Base-by-base conservation (phyloP, 140 eudicot species). In the Stevia rebaudiana region DNA sequence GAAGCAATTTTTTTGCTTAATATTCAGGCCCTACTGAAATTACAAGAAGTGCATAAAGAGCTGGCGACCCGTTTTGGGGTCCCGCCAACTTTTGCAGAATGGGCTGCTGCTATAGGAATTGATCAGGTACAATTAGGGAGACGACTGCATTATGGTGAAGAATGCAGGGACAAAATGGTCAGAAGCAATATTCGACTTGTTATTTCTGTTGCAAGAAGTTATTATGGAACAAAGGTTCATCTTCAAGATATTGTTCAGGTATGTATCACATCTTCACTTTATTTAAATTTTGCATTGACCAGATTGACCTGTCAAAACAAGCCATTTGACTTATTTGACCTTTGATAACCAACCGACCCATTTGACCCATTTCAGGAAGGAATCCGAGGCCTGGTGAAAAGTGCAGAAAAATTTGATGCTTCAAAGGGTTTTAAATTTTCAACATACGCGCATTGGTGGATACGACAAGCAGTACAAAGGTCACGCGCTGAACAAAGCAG, bases 391-490 rank as follows among this genome's bases (percentile, higher is more conserved):
- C 92, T 94, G 24, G 86, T 88, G 33, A 76, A 82, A 75, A 94
- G 97, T 12, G 84, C 88, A 36, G 99, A 94, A 68, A 94, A 94
- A 67, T 94, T 94, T 68, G 99, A 94, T 51, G 87, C 90, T 41
- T 69, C 90, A 18, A 88, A 76, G 74, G 99, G 99, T 64, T 94
- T 88, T 69, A 94, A 88, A 53, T 88, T 94, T 81, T 94, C 97
- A n/a, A 92, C 99, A 19, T 92, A 92, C 60, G 99, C 96, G 66
- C 95, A 88, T 72, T 92, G 99, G 99, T 92, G 99, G 99, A 94
- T 94, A 48, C 81, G 76, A 63, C 97, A 94, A 68, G 95, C 98
- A 21, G 92, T 92, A 31, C 85, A 89, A n/a, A 88, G 84, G 78
- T 85, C 89, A 42, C 95, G 91, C 67, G 80, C 92, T 64, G 96